These are phyloP conservation scores for Reticulascus tulasneorum DNA, from an alignment of 2,329 filamentous ascomycete species.

Conservation along the genomic window DNA sequence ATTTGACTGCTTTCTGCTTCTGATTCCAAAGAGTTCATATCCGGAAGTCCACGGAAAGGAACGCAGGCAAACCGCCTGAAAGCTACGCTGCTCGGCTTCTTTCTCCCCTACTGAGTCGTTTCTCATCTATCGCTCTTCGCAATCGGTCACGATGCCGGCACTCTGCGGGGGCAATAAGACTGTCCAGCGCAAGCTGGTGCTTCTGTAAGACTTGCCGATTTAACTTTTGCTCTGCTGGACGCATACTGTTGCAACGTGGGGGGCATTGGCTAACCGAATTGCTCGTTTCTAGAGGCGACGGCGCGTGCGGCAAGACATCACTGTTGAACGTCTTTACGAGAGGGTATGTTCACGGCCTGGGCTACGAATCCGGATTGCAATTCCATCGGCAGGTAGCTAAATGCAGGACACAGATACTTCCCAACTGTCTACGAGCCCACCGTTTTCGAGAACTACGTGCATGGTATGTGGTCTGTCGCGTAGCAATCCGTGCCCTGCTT, in stretches of 20 bases:
- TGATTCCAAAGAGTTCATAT: too few species aligned
- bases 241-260: constrained; percentile 1
- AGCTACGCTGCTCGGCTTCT: too few species aligned
- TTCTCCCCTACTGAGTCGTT: too few species aligned
- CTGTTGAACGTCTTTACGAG: constrained; percentile 96
- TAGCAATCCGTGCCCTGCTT: too few species aligned
- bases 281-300: constrained; percentile 66
- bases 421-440: constrained; percentile 98
- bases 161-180: constrained; percentile 73
- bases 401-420: constrained; percentile 70
- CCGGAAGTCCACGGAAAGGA: too few species aligned
- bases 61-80: too few species aligned
- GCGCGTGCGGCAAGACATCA: constrained; percentile 95
- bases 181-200: constrained; percentile 92
- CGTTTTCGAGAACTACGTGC: constrained; percentile 98
- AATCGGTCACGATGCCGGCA: constrained; percentile 9
- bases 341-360: constrained; percentile 72
- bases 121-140: too few species aligned
- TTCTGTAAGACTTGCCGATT: constrained; percentile 62
- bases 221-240: not conserved
- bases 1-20: too few species aligned
- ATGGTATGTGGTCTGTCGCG: constrained; percentile 61
- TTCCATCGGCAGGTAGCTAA: too few species aligned
- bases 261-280: constrained; percentile 9
- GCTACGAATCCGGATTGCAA: not conserved